Evolutionary conservation across 2,329 filamentous ascomycete species (phyloP).

Genomic region (Alternaria alternata): DNA sequence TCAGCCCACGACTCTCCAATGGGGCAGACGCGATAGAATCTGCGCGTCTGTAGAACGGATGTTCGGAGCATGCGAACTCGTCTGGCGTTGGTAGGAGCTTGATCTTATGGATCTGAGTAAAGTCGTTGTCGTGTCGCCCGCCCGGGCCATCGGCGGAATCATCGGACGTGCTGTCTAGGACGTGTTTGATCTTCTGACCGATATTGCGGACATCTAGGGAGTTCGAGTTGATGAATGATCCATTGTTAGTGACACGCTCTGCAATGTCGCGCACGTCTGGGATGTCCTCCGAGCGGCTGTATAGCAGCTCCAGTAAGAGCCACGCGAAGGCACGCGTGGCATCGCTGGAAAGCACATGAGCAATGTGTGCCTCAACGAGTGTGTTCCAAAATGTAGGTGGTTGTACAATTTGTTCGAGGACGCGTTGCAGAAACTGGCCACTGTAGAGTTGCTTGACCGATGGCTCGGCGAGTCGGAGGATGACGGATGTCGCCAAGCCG

Average conservation of each 20-base stretch:
- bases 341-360: conserved; percentile 30
- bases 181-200: conserved; percentile 62
- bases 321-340: conserved; percentile 48
- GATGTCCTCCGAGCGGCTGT: conserved; percentile 38
- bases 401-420: conserved; percentile 59
- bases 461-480: conserved; percentile 53
- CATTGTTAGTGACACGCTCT: conserved; percentile 27
- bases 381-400: conserved; percentile 65
- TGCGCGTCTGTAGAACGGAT: conserved; percentile 62
- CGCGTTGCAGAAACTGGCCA: conserved; percentile 59
- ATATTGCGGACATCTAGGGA: conserved; percentile 63
- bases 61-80: conserved; percentile 66
- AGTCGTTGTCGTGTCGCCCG: conserved; percentile 78
- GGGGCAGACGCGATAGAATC: conserved; percentile 58
- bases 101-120: conserved; percentile 66
- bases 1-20: conserved; percentile 50
- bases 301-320: conserved; percentile 59
- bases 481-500: conserved; percentile 37
- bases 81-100: conserved; percentile 71
- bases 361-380: conserved; percentile 47
- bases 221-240: conserved; percentile 39
- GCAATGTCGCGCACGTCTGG: conserved; percentile 39
- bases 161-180: conserved; percentile 59
- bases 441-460: conserved; percentile 59
- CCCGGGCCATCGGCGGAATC: conserved; percentile 59